These are phyloP conservation scores for Magnaporthiopsis incrustans DNA, from an alignment of 2,329 filamentous ascomycete species.

Conservation along the genomic window DNA sequence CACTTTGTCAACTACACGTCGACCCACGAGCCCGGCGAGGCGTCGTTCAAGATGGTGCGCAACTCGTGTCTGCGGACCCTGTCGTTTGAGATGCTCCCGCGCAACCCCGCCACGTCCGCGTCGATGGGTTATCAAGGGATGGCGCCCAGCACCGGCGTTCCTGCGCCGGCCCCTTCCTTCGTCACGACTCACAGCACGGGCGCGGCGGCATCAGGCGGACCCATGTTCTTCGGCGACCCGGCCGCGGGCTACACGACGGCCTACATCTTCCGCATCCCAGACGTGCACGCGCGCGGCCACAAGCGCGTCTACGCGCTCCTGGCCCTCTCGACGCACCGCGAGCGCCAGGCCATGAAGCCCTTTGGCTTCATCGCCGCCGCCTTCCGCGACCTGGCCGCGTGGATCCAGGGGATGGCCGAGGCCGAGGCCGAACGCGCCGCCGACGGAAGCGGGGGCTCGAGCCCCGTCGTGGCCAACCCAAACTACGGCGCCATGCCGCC, in stretches of 20 bases:
- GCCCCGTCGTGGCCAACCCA: conserved; percentile 30
- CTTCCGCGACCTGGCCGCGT: conserved; percentile 55
- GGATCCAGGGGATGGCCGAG: conserved; percentile 59
- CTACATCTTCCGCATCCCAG: conserved; percentile 62
- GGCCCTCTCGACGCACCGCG: conserved; percentile 56
- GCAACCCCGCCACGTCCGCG: conserved; percentile 33
- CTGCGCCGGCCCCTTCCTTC: conserved; percentile 30
- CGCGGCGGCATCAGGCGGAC: conserved; percentile 51
- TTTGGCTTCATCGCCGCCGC: conserved; percentile 54
- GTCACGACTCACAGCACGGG: conserved; percentile 46
- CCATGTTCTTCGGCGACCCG: conserved; percentile 62
- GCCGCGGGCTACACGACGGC: conserved; percentile 60
- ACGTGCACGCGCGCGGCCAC: conserved; percentile 58
- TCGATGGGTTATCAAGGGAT: conserved; percentile 28
- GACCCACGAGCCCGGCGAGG: conserved; percentile 55
- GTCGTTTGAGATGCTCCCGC: conserved; percentile 58
- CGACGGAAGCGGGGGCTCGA: conserved; percentile 28
- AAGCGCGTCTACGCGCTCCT: conserved; percentile 63
- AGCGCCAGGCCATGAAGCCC: conserved; percentile 57
- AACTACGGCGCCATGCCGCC: conserved; percentile 19
- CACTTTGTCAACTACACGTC: conserved; percentile 63
- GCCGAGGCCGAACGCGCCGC: conserved; percentile 48
- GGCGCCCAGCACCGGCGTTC: conserved; percentile 20
- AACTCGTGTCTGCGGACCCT: conserved; percentile 59
- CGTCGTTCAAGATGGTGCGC: conserved; percentile 57